A percentile compares a stretch with the other conserved stretches of the same genome.
Evolutionary conservation across 768 basidiomycete genomes (phyloP).

Genomic region (Lactarius hengduanensis): DNA sequence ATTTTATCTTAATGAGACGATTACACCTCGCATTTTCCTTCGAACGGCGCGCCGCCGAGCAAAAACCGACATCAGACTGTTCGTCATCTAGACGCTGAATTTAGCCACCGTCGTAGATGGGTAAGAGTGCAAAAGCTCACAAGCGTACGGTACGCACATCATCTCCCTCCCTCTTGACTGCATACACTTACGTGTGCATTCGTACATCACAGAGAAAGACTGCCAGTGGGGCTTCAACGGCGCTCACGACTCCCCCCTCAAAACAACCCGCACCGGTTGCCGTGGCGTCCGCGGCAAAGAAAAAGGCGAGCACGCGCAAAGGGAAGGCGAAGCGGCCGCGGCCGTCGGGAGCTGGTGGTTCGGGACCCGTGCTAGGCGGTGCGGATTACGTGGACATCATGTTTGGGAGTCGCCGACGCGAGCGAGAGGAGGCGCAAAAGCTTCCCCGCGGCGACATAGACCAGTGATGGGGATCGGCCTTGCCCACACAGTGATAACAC

Average conservation of each 20-base stretch:
- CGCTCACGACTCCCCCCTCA: slow-evolving; percentile 16
- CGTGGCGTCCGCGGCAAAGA: slow-evolving; percentile 39
- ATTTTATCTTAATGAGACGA: neutral
- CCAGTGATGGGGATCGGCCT: too few species aligned
- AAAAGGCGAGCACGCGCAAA: slow-evolving; percentile 48
- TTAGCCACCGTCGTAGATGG: slow-evolving; percentile 42
- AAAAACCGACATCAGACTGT: neutral
- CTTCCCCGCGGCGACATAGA: slow-evolving; percentile 38
- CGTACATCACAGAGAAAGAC: slow-evolving; percentile 33
- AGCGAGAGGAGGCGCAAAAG: slow-evolving; percentile 63
- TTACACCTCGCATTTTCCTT: neutral
- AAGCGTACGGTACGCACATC: slow-evolving; percentile 51
- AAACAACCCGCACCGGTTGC: slow-evolving; percentile 28
- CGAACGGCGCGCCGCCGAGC: neutral
- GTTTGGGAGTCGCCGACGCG: slow-evolving; percentile 69
- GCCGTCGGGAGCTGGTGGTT: slow-evolving; percentile 31
- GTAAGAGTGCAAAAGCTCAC: slow-evolving; percentile 64
- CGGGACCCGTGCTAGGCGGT: slow-evolving; percentile 57
- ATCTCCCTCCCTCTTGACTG: too few species aligned
- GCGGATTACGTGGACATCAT: slow-evolving; percentile 76
- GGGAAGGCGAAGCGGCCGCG: slow-evolving; percentile 38
- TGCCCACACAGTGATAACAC: neutral
- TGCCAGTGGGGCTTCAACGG: slow-evolving; percentile 9
- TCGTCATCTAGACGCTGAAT: neutral
- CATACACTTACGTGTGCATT: neutral